Conservation (phyloP, 148 eudicot genomes). For the Cornus controversa region DNA sequence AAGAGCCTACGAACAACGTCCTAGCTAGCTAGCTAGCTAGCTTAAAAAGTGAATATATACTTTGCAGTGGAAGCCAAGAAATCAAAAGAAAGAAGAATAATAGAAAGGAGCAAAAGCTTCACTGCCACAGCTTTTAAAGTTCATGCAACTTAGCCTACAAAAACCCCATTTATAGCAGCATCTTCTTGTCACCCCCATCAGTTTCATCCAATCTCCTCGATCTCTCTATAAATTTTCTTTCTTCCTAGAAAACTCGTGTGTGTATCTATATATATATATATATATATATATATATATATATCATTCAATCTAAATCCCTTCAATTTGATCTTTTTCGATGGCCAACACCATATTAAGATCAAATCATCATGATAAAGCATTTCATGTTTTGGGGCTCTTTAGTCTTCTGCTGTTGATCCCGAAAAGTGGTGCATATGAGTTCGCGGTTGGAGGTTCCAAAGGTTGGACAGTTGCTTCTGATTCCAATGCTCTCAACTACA, state of each 20-base stretch:
- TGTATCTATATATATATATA: too few species aligned
- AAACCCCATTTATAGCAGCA: conserved; percentile 28
- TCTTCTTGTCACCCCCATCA: background rate
- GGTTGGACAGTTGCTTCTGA: conserved; percentile 60
- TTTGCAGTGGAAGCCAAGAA: conserved; percentile 59
- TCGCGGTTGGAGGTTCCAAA: conserved; percentile 65
- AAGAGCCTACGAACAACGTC: background rate
- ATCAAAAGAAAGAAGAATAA: conserved; percentile 26
- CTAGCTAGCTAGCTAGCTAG: too few species aligned
- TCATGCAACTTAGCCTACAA: conserved; percentile 36
- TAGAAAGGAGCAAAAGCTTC: conserved; percentile 51
- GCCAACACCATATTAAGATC: conserved; percentile 14
- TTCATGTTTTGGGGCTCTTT: conserved; percentile 36
- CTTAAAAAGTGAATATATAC: conserved; percentile 30
- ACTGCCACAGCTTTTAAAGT: conserved; percentile 30
- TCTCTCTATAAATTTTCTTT: too few species aligned
- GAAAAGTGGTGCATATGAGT: conserved; percentile 47
- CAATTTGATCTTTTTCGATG: conserved; percentile 19
- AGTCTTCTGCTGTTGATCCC: conserved; percentile 43
- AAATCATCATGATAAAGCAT: conserved; percentile 5
- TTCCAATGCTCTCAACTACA: conserved; percentile 34
- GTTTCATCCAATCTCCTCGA: conserved; percentile 1
- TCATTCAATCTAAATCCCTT: too few species aligned
- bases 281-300: too few species aligned
- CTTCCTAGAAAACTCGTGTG: too few species aligned